Evolutionary conservation across 352 stramenopile genomes (phyloP).

Genomic region (Thraustotheca clavata): DNA sequence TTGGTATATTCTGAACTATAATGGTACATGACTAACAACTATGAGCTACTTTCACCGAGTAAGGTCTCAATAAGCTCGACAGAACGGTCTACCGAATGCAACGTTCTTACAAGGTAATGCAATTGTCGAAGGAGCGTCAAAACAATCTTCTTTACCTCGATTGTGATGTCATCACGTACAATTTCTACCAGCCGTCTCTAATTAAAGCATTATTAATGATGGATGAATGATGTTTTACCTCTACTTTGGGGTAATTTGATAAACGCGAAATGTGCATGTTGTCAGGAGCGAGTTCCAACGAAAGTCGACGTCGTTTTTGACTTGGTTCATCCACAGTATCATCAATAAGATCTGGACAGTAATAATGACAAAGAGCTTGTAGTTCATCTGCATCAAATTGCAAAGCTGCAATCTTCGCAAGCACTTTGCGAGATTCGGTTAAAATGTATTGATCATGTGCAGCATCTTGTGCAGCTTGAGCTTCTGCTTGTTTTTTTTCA

Average conservation of each 20-base stretch:
- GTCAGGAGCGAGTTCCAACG: slow-evolving; percentile 4
- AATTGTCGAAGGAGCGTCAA: slow-evolving; percentile 17
- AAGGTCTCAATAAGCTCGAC: slow-evolving; percentile 13
- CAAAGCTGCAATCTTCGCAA: slow-evolving; percentile 11
- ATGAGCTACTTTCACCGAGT: background rate
- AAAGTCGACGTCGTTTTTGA: slow-evolving; percentile 10
- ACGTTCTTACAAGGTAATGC: slow-evolving; percentile 17
- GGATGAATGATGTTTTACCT: too few species aligned
- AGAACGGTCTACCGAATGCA: slow-evolving; percentile 7
- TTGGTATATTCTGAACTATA: background rate
- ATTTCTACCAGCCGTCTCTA: background rate
- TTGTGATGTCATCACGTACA: slow-evolving; percentile 1
- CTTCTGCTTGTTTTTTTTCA: background rate
- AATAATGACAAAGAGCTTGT: slow-evolving; percentile 19
- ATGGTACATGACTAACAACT: slow-evolving; percentile 11
- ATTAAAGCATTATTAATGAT: too few species aligned
- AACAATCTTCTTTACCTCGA: background rate
- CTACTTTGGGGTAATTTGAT: slow-evolving; percentile 3
- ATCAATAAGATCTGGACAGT: slow-evolving; percentile 15
- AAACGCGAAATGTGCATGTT: background rate
- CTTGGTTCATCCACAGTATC: background rate
- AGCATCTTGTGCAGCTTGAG: background rate
- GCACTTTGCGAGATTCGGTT: slow-evolving; percentile 14
- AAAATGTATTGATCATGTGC: background rate
- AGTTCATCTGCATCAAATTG: slow-evolving; percentile 17